Evolutionary conservation across 345 rosid species (phyloP).

Genomic region (Corymbia maculata): DNA sequence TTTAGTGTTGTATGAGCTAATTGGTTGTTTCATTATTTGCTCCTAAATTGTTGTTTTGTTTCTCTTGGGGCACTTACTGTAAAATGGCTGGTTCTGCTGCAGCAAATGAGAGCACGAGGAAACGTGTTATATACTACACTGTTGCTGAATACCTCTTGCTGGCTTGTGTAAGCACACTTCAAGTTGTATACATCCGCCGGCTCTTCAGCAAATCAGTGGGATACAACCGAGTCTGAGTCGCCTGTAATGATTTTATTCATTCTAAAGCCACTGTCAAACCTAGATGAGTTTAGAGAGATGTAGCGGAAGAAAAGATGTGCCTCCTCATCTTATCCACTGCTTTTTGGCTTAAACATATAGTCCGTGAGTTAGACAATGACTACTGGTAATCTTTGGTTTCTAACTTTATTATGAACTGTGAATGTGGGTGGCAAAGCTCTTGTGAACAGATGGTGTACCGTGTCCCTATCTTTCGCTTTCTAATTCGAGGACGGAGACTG

Average conservation of each 20-base stretch:
- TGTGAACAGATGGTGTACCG: neutral
- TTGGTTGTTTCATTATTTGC: neutral
- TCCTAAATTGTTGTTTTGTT: neutral
- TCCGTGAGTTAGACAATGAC: neutral
- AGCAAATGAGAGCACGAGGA: slow-evolving; percentile 95
- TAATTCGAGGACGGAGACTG: neutral
- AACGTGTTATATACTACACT: slow-evolving; percentile 78
- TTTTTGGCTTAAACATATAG: neutral
- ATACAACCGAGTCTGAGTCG: slow-evolving; percentile 69
- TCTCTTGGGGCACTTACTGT: neutral
- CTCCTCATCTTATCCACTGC: neutral
- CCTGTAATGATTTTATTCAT: neutral
- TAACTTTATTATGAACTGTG: neutral
- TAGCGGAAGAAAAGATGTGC: neutral
- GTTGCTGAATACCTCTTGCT: slow-evolving; percentile 67
- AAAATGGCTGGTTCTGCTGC: slow-evolving; percentile 9
- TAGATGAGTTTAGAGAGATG: neutral
- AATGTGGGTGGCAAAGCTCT: neutral
- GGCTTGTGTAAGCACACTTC: slow-evolving; percentile 62
- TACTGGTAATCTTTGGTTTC: neutral
- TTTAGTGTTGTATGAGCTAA: neutral
- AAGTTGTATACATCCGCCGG: slow-evolving; percentile 71
- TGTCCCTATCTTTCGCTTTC: neutral
- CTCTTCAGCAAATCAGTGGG: slow-evolving; percentile 95
- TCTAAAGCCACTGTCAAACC: neutral